Conservation (phyloP, 768 basidiomycete genomes). For the Nevesoporus exiguus region DNA sequence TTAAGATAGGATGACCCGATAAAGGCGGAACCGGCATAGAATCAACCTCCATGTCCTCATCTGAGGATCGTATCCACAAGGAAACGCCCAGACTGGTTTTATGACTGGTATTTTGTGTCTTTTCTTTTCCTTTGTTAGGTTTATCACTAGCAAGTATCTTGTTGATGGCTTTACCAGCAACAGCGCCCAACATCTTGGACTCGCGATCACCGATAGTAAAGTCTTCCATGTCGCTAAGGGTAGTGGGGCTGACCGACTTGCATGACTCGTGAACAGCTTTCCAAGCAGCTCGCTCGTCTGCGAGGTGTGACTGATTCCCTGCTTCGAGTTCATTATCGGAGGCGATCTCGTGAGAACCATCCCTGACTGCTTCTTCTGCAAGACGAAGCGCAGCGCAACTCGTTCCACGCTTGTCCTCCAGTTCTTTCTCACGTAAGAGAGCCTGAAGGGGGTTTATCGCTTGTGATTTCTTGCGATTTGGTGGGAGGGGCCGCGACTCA, state of each 20-base stretch:
- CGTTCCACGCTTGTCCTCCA: conserved; percentile 30
- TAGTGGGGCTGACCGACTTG: conserved; percentile 16
- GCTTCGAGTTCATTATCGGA: conserved; percentile 23
- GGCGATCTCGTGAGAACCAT: conserved; percentile 26
- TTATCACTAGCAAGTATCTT: conserved; percentile 45
- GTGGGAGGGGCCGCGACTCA: background rate
- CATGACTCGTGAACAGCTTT: conserved; percentile 32
- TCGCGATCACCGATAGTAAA: conserved; percentile 38
- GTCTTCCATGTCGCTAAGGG: conserved; percentile 20
- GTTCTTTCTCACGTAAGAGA: conserved; percentile 51
- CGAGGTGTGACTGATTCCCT: conserved; percentile 16
- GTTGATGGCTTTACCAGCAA: conserved; percentile 41
- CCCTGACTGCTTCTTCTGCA: conserved; percentile 42
- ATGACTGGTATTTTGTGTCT: conserved; percentile 24
- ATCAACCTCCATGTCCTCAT: conserved; percentile 23
- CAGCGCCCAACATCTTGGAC: conserved; percentile 25
- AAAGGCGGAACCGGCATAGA: conserved; percentile 4
- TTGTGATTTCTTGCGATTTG: conserved; percentile 19
- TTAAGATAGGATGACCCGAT: conserved; percentile 26
- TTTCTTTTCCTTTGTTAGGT: conserved; percentile 26
- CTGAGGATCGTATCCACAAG: conserved; percentile 31
- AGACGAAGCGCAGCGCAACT: conserved; percentile 41
- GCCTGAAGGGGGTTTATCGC: conserved; percentile 51
- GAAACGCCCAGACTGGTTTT: conserved; percentile 22
- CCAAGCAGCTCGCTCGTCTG: conserved; percentile 40